Evolutionary conservation across 1,139 yeast genomes (phyloP).

Genomic region (Hanseniaspora gamundiae): DNA sequence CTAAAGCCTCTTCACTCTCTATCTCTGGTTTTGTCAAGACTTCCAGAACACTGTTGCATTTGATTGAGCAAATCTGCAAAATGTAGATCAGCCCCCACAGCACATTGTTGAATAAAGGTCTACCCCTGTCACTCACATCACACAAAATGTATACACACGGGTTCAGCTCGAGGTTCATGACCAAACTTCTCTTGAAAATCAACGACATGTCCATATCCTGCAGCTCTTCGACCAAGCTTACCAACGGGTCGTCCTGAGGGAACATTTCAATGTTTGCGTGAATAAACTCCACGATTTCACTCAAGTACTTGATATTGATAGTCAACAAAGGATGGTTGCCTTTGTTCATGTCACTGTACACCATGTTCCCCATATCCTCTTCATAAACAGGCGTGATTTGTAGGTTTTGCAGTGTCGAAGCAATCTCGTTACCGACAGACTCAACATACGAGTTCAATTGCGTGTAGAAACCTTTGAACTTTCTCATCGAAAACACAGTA

Average conservation of each 20-base stretch:
- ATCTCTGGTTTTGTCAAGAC: conserved; percentile 14
- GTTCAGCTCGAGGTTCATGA: conserved; percentile 31
- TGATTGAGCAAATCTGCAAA: conserved; percentile 41
- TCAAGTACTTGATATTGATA: conserved; percentile 20
- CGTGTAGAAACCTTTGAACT: conserved; percentile 20
- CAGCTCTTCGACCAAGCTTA: conserved; percentile 1
- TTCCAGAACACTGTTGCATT: conserved; percentile 4
- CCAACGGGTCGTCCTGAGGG: conserved; percentile 22
- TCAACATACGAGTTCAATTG: conserved; percentile 24
- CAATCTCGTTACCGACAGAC: conserved; percentile 20
- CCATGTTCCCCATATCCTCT: conserved; percentile 17
- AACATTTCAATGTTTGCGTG: conserved; percentile 14
- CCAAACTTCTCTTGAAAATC: conserved; percentile 11
- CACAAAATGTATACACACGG: conserved; percentile 35
- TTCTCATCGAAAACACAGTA: conserved; percentile 18
- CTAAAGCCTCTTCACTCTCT: conserved; percentile 41
- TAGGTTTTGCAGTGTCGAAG: conserved; percentile 15
- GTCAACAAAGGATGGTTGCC: conserved; percentile 16
- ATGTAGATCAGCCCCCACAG: conserved; percentile 73
- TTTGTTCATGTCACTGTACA: conserved; percentile 22
- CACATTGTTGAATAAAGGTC: conserved; percentile 59
- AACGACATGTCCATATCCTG: conserved; percentile 8
- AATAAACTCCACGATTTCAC: conserved; percentile 15
- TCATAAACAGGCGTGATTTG: conserved; percentile 22
- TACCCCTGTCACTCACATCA: conserved; percentile 31